phyloP scores from a whole-genome alignment of 129 eudicot genomes.

The Flaveria trinervia region DNA sequence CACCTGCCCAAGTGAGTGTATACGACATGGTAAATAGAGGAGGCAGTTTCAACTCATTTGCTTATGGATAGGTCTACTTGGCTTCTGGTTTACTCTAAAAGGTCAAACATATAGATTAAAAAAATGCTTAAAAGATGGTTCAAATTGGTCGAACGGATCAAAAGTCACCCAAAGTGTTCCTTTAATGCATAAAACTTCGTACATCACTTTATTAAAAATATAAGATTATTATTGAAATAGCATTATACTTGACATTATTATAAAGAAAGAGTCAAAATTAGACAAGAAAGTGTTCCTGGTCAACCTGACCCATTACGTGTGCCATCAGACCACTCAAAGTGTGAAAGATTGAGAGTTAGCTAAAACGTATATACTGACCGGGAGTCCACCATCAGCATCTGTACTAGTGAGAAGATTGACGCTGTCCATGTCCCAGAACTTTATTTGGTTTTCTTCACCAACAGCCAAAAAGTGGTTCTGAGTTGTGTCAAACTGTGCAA shows the following conservation, averaged over 20 bases:
- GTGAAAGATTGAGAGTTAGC: not conserved
- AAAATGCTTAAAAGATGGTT: not conserved
- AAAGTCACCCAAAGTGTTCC: not conserved
- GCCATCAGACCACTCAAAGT: not conserved
- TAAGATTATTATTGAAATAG: not conserved
- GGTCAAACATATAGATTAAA: not conserved
- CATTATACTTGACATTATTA: not conserved
- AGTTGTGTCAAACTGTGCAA: slow-evolving; percentile 86
- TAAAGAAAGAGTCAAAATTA: not conserved
- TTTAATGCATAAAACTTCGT: not conserved
- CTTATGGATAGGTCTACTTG: not conserved
- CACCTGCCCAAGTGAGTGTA: not conserved
- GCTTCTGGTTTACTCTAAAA: slow-evolving; percentile 11
- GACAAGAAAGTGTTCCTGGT: not conserved
- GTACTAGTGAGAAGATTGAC: slow-evolving; percentile 49
- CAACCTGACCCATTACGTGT: not conserved
- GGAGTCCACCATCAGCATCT: slow-evolving; percentile 94
- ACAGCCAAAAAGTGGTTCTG: slow-evolving; percentile 91
- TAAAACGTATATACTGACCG: slow-evolving; percentile 53
- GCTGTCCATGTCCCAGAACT: slow-evolving; percentile 96
- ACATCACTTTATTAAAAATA: not conserved
- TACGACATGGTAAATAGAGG: not conserved
- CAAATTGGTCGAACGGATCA: not conserved
- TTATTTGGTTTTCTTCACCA: slow-evolving; percentile 91
- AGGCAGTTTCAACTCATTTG: slow-evolving; percentile 3